Conservation (phyloP, 495 filamentous ascomycete species). For the Trichocladium uniseriatum region DNA sequence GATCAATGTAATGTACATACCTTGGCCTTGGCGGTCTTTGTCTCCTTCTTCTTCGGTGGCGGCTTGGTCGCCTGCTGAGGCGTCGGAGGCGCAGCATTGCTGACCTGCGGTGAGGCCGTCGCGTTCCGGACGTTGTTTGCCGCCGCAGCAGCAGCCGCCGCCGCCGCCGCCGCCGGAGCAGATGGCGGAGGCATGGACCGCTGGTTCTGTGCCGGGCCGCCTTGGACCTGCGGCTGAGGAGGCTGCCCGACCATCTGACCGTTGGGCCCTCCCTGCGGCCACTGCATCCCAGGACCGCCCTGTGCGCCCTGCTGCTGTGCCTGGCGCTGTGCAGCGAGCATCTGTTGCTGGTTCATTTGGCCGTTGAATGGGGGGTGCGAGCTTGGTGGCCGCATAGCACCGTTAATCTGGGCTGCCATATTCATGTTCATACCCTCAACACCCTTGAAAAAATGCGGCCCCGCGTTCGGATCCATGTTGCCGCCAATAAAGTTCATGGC, state of each 20-base stretch:
- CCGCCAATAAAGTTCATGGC: constrained; percentile 64
- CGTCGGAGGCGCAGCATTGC: constrained; percentile 72
- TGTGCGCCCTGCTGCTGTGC: constrained; percentile 28
- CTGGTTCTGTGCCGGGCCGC: constrained; percentile 58
- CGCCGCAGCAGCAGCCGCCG: constrained; percentile 40
- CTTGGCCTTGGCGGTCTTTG: constrained; percentile 61
- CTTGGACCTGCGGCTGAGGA: constrained; percentile 50
- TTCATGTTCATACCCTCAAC: constrained; percentile 32
- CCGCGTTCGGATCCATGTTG: constrained; percentile 49
- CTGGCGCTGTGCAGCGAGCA: constrained; percentile 28
- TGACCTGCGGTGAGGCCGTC: constrained; percentile 73
- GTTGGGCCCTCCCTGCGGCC: constrained; percentile 54
- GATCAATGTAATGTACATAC: constrained; percentile 53
- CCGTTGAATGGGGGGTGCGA: constrained; percentile 70
- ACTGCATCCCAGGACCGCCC: constrained; percentile 37
- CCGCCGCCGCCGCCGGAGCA: constrained; percentile 54
- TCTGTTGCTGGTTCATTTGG: constrained; percentile 48
- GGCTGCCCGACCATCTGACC: constrained; percentile 56
- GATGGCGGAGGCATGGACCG: constrained; percentile 85
- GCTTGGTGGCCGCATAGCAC: constrained; percentile 77
- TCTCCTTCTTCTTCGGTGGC: constrained; percentile 77
- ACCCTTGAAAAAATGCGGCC: constrained; percentile 14
- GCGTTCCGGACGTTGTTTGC: constrained; percentile 48
- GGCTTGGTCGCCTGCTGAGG: constrained; percentile 71
- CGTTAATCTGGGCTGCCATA: constrained; percentile 44